These are phyloP conservation scores for Osmanthus fragrans DNA, from an alignment of 257 asterid genomes.

Conservation along the genomic window DNA sequence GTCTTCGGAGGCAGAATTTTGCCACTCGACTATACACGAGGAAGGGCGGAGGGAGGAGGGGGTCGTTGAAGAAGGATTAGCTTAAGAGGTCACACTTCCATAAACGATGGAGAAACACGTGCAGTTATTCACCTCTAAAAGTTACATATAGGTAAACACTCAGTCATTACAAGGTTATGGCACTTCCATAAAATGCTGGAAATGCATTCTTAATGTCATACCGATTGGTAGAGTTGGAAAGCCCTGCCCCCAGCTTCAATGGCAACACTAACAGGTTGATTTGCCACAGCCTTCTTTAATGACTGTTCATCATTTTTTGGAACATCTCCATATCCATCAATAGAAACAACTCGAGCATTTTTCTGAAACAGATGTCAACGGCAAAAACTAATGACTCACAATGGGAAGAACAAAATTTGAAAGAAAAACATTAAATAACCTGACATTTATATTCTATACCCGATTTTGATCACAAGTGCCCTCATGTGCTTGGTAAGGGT, in stretches of 20 bases:
- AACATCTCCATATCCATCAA: conserved; percentile 84
- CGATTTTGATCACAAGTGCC: conserved; percentile 60
- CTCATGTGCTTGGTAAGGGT: conserved; percentile 70
- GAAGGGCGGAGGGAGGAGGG: background rate
- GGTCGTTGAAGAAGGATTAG: background rate
- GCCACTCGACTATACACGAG: background rate
- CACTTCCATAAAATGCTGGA: background rate
- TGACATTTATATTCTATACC: conserved; percentile 30
- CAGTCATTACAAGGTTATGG: background rate
- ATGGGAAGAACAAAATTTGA: background rate
- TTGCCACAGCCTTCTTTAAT: conserved; percentile 71
- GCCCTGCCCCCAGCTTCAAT: conserved; percentile 96
- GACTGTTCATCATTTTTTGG: conserved; percentile 66
- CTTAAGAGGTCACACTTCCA: background rate
- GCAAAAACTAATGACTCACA: background rate
- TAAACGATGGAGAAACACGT: background rate
- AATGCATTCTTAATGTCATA: conserved; percentile 22
- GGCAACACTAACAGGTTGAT: conserved; percentile 83
- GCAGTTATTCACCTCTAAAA: background rate
- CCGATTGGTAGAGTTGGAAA: conserved; percentile 86
- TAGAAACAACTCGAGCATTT: conserved; percentile 79
- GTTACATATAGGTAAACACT: background rate
- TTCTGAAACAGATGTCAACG: conserved; percentile 33
- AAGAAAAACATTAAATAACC: too few species aligned
- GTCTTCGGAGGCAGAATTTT: background rate